Conservation (phyloP, 768 basidiomycete species). For the Trametes meyenii region DNA sequence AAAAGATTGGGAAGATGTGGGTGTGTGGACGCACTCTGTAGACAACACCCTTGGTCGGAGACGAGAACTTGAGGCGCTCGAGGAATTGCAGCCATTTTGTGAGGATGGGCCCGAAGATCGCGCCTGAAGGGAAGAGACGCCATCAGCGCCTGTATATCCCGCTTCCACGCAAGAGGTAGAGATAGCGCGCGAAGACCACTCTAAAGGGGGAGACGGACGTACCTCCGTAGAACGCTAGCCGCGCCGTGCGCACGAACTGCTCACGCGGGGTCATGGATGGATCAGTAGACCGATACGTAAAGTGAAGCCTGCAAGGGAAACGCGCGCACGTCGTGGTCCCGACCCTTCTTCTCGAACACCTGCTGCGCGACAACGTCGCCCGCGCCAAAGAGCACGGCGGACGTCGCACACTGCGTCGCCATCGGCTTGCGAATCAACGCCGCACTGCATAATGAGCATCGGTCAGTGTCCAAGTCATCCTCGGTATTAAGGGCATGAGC, state of each 20-base stretch:
- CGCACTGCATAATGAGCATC: slow-evolving; percentile 42
- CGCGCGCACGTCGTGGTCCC: slow-evolving; percentile 70
- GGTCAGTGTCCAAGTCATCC: too few species aligned
- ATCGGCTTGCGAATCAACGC: slow-evolving; percentile 64
- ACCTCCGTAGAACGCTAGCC: slow-evolving; percentile 78
- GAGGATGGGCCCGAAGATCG: slow-evolving; percentile 78
- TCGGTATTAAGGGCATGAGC: too few species aligned
- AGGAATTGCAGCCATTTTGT: slow-evolving; percentile 83
- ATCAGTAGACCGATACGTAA: background rate
- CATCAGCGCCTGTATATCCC: background rate
- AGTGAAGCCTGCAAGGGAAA: background rate
- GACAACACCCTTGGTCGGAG: slow-evolving; percentile 56
- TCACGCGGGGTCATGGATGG: background rate
- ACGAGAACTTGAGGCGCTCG: slow-evolving; percentile 68
- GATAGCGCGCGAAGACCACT: background rate
- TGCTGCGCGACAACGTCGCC: slow-evolving; percentile 90
- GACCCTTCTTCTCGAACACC: slow-evolving; percentile 70
- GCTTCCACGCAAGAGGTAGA: background rate
- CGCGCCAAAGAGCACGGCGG: slow-evolving; percentile 67
- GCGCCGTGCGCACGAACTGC: slow-evolving; percentile 61
- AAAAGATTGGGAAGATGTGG: too few species aligned
- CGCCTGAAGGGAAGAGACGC: slow-evolving; percentile 41
- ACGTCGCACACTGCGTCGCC: slow-evolving; percentile 64
- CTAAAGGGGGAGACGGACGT: slow-evolving; percentile 1
- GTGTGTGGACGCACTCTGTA: slow-evolving; percentile 63